Percentiles rank a stretch among this genome's conserved stretches.
These are phyloP conservation scores for Didymella arachidicola DNA, from an alignment of 2,329 filamentous ascomycete genomes.

Conservation along the genomic window DNA sequence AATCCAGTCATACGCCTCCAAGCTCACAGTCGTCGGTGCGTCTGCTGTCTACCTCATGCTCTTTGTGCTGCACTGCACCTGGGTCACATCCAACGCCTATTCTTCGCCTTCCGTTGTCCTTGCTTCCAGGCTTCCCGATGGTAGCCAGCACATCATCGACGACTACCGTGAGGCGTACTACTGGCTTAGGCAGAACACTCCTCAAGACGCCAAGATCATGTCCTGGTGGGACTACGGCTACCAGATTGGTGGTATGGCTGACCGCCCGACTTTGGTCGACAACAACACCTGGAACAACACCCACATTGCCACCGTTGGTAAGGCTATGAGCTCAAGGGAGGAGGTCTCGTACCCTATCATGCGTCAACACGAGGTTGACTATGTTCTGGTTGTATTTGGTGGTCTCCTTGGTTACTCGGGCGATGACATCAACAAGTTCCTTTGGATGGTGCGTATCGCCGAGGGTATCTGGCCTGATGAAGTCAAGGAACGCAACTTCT, in stretches of 20 bases:
- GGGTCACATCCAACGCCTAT: slow-evolving; percentile 99
- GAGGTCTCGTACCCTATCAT: slow-evolving; percentile 99
- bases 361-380: slow-evolving; percentile 97
- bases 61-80: slow-evolving; percentile 97
- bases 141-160: slow-evolving; percentile 97
- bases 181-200: slow-evolving; percentile 97
- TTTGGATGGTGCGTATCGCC: slow-evolving; percentile 99
- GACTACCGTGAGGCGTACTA: slow-evolving; percentile 99
- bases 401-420: slow-evolving; percentile 96
- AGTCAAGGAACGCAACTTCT: slow-evolving; percentile 95
- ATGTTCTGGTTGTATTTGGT: slow-evolving; percentile 96
- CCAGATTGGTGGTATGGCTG: slow-evolving; percentile 99
- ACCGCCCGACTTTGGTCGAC: slow-evolving; percentile 94
- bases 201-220: slow-evolving; percentile 96
- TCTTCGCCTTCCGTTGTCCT: slow-evolving; percentile 97
- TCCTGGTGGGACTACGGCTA: slow-evolving; percentile 99
- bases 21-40: slow-evolving; percentile 75
- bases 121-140: slow-evolving; percentile 89
- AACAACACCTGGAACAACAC: slow-evolving; percentile 99
- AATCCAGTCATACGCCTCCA: slow-evolving; percentile 82
- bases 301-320: slow-evolving; percentile 97
- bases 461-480: slow-evolving; percentile 99
- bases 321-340: slow-evolving; percentile 97
- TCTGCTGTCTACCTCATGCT: slow-evolving; percentile 84
- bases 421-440: slow-evolving; percentile 99